These are phyloP conservation scores for Pichia eremophila DNA, from an alignment of 805 yeast species.

Conservation along the genomic window DNA sequence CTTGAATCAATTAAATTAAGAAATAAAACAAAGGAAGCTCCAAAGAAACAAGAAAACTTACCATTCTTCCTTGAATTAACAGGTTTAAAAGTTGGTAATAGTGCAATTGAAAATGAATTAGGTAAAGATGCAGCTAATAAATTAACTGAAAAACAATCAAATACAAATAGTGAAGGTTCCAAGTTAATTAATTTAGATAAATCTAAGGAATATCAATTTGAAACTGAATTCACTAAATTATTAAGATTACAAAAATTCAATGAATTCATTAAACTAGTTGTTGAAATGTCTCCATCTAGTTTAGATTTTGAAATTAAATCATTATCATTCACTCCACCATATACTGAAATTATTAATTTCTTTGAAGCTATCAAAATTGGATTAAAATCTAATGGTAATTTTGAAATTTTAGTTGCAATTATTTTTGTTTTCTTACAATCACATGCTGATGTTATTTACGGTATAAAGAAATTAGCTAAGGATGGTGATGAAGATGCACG, in stretches of 20 bases:
- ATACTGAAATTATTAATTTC: conserved; percentile 54
- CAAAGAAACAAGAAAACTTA: conserved; percentile 72
- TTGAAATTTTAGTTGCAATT: conserved; percentile 76
- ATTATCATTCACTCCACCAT: conserved; percentile 56
- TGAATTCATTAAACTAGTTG: conserved; percentile 45
- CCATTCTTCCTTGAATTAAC: conserved; percentile 69
- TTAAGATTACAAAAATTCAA: conserved; percentile 50
- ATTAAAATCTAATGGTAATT: conserved; percentile 43
- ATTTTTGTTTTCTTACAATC: conserved; percentile 61
- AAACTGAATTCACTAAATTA: conserved; percentile 60
- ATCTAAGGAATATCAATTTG: conserved; percentile 40
- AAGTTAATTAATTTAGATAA: conserved; percentile 28
- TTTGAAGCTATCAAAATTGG: conserved; percentile 61
- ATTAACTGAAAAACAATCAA: conserved; percentile 18
- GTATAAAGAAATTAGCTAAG: conserved; percentile 11
- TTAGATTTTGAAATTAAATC: conserved; percentile 86
- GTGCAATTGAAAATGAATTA: conserved; percentile 43
- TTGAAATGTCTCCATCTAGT: conserved; percentile 60
- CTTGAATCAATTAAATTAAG: conserved; percentile 78
- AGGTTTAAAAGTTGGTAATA: conserved; percentile 64
- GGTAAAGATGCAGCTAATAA: conserved; percentile 20
- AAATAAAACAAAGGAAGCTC: conserved; percentile 83
- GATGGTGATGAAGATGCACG: conserved; percentile 16
- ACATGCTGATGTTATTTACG: conserved; percentile 70
- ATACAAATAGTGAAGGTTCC: conserved; percentile 13